A percentile compares a stretch with the other conserved stretches of the same genome.
Conservation (phyloP, 352 stramenopile genomes). For the Globisporangium barbulae region DNA sequence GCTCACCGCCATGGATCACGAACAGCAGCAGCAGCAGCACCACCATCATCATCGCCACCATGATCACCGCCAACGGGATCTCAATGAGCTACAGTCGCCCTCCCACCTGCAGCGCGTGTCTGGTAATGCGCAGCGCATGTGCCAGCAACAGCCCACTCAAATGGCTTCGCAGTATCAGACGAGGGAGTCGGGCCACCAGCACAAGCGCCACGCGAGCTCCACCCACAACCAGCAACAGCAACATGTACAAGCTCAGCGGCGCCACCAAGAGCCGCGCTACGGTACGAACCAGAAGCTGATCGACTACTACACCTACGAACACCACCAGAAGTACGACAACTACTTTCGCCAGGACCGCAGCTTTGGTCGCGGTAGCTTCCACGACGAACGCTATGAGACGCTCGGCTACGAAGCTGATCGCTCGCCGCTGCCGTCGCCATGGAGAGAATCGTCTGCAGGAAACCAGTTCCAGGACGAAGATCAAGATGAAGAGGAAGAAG, state of each 20-base stretch:
- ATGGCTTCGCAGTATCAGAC: neutral
- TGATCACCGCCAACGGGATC: neutral
- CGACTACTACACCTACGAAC: conserved; percentile 13
- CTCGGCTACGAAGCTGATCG: neutral
- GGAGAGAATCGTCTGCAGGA: neutral
- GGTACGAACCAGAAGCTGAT: neutral
- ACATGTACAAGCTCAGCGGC: neutral
- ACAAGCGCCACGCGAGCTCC: neutral
- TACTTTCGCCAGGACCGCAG: conserved; percentile 1
- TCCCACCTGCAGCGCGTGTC: neutral
- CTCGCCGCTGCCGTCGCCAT: neutral
- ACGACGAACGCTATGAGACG: conserved; percentile 5
- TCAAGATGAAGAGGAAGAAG: neutral
- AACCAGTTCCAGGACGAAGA: conserved; percentile 2
- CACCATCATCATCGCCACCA: conserved; percentile 19
- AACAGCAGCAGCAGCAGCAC: conserved; percentile 15
- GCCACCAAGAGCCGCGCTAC: neutral
- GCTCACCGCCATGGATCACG: neutral
- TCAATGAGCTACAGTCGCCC: neutral
- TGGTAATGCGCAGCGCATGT: neutral
- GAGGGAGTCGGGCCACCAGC: conserved; percentile 1
- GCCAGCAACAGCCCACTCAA: neutral
- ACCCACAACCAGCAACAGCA: conserved; percentile 15
- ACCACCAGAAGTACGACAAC: conserved; percentile 4
- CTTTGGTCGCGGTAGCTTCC: neutral